phyloP scores from a whole-genome alignment of 306 rosid species.

The Rubus parviflorus region DNA sequence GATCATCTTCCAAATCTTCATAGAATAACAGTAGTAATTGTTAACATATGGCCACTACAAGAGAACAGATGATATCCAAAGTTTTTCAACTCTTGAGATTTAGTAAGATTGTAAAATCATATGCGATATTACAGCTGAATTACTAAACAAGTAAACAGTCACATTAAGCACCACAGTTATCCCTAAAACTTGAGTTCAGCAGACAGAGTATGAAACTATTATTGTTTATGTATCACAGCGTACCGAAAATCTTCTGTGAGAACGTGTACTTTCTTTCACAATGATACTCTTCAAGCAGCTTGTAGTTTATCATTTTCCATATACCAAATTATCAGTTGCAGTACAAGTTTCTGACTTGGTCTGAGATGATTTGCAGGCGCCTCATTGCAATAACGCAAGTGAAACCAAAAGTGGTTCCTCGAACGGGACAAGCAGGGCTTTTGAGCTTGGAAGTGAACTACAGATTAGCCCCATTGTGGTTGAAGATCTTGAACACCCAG shows the following conservation, averaged over 20 bases:
- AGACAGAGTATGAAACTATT: background rate
- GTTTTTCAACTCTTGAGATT: background rate
- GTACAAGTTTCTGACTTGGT: background rate
- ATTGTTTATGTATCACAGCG: background rate
- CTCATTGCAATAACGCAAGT: slow-evolving; percentile 33
- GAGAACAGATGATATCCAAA: background rate
- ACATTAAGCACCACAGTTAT: background rate
- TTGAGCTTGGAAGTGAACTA: slow-evolving; percentile 52
- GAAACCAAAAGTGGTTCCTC: slow-evolving; percentile 20
- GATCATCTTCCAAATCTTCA: no score
- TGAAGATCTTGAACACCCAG: slow-evolving; percentile 76
- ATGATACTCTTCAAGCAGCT: background rate
- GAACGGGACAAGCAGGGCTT: slow-evolving; percentile 71
- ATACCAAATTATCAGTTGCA: background rate
- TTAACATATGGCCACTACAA: background rate
- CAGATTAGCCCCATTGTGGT: slow-evolving; percentile 73
- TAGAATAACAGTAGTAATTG: background rate
- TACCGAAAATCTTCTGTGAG: background rate
- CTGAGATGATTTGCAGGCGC: slow-evolving; percentile 39
- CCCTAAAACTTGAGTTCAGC: background rate
- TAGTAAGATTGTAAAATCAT: background rate
- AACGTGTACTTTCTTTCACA: background rate
- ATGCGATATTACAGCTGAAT: background rate
- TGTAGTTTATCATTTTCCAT: background rate
- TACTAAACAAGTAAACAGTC: background rate